These are phyloP conservation scores for Mortierella claussenii DNA, from an alignment of 192 early-diverging fungal species.

Conservation along the genomic window DNA sequence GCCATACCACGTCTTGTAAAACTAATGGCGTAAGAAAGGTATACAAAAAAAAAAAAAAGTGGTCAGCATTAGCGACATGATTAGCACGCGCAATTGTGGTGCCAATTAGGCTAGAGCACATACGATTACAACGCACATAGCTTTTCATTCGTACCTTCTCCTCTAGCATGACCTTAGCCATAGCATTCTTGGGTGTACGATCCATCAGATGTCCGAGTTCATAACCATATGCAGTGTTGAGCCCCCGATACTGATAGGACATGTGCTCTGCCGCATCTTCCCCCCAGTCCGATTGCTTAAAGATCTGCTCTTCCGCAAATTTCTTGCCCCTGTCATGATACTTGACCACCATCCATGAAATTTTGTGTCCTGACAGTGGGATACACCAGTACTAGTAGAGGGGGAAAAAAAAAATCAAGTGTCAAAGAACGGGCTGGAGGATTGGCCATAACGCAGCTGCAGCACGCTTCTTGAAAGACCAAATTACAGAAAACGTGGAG, in stretches of 20 bases:
- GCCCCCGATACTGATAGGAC: slow-evolving; percentile 10
- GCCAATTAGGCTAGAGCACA: too few relatives aligned
- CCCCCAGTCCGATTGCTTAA: slow-evolving; percentile 35
- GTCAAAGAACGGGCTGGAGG: too few relatives aligned
- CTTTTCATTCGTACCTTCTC: slow-evolving; percentile 21
- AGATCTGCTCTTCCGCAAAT: slow-evolving; percentile 12
- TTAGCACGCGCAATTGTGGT: too few relatives aligned
- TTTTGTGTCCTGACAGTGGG: slow-evolving; percentile 17
- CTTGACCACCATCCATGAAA: slow-evolving; percentile 30
- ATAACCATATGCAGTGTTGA: slow-evolving; percentile 7
- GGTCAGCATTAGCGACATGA: too few relatives aligned
- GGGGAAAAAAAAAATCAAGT: not conserved
- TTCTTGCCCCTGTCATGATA: slow-evolving; percentile 13
- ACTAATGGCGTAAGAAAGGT: not conserved
- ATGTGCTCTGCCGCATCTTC: slow-evolving; percentile 20
- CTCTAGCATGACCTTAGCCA: slow-evolving; percentile 39
- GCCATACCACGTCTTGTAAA: slow-evolving; percentile 29
- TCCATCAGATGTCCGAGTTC: slow-evolving; percentile 23
- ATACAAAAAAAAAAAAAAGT: not conserved
- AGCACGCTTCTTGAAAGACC: not conserved
- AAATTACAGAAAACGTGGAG: slow-evolving; percentile 18
- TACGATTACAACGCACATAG: too few relatives aligned
- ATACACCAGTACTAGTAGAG: slow-evolving; percentile 32
- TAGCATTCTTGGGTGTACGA: slow-evolving; percentile 18
- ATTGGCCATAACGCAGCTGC: too few relatives aligned